Evolutionary conservation across 2,329 filamentous ascomycete genomes (phyloP).

Genomic region (Neofusicoccum ribis): DNA sequence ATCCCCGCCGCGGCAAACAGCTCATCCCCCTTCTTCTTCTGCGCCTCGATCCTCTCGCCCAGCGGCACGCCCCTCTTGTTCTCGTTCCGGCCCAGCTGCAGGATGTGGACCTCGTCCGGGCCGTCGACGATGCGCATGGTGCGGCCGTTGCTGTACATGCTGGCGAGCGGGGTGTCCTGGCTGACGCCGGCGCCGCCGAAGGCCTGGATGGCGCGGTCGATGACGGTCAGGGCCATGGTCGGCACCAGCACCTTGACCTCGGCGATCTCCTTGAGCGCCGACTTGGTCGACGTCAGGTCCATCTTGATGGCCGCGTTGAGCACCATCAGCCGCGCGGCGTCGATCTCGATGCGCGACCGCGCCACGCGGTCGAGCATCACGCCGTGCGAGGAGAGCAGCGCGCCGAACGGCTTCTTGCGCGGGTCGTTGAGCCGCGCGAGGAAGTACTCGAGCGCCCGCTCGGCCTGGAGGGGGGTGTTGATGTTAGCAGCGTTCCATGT

Average conservation of each 20-base stretch:
- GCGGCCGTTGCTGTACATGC: slow-evolving; percentile 75
- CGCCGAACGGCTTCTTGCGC: slow-evolving; percentile 86
- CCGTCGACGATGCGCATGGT: slow-evolving; percentile 88
- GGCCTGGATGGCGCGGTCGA: slow-evolving; percentile 91
- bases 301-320: slow-evolving; percentile 95
- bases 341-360: slow-evolving; percentile 88
- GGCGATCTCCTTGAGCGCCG: slow-evolving; percentile 87
- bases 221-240: slow-evolving; percentile 76
- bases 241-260: slow-evolving; percentile 93
- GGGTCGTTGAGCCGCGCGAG: slow-evolving; percentile 92
- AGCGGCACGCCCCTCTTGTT: slow-evolving; percentile 67
- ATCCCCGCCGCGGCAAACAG: slow-evolving; percentile 61
- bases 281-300: slow-evolving; percentile 84
- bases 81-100: slow-evolving; percentile 79
- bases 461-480: slow-evolving; percentile 45
- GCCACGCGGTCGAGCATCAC: slow-evolving; percentile 96
- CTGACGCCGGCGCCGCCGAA: slow-evolving; percentile 89
- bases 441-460: slow-evolving; percentile 92
- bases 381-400: slow-evolving; percentile 82
- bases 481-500: too few species aligned
- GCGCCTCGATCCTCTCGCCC: slow-evolving; percentile 62
- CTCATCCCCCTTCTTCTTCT: slow-evolving; percentile 65
- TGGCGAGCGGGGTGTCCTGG: slow-evolving; percentile 85
- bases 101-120: slow-evolving; percentile 83
- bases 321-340: slow-evolving; percentile 83